These are phyloP conservation scores for Phytopythium montanum DNA, from an alignment of 352 stramenopile genomes.

Conservation along the genomic window DNA sequence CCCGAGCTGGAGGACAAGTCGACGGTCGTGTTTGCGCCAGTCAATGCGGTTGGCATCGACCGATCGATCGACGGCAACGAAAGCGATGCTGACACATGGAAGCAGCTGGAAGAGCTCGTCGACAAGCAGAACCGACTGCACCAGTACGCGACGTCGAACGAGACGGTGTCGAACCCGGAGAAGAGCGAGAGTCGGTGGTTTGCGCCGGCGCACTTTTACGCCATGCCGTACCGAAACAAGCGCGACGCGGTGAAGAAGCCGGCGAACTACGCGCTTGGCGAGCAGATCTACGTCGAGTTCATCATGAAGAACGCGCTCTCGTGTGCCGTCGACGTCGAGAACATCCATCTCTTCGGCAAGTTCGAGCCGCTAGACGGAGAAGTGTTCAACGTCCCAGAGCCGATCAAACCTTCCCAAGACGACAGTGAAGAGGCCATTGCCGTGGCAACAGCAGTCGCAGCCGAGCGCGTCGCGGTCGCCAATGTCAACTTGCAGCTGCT, in stretches of 20 bases:
- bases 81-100: slow-evolving; percentile 53
- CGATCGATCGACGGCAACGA: slow-evolving; percentile 66
- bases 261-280: slow-evolving; percentile 61
- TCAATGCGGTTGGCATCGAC: slow-evolving; percentile 69
- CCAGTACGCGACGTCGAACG: slow-evolving; percentile 35
- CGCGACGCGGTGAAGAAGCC: slow-evolving; percentile 39
- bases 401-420: neutral
- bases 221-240: slow-evolving; percentile 53
- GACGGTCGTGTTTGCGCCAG: slow-evolving; percentile 74
- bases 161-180: neutral
- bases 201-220: slow-evolving; percentile 41
- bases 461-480: slow-evolving; percentile 47
- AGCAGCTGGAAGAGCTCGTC: slow-evolving; percentile 44
- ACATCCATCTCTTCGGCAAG: slow-evolving; percentile 79
- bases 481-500: slow-evolving; percentile 74
- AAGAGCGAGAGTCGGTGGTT: slow-evolving; percentile 39
- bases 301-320: slow-evolving; percentile 86
- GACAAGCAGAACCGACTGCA: slow-evolving; percentile 68
- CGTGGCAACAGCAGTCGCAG: neutral
- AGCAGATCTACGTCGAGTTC: slow-evolving; percentile 86
- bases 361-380: slow-evolving; percentile 35
- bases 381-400: slow-evolving; percentile 47
- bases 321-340: slow-evolving; percentile 75
- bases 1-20: slow-evolving; percentile 81
- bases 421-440: neutral